These are phyloP conservation scores for Sphagnum magellanicum DNA, from an alignment of 228 moss, liverwort and hornwort species.

Conservation along the genomic window DNA sequence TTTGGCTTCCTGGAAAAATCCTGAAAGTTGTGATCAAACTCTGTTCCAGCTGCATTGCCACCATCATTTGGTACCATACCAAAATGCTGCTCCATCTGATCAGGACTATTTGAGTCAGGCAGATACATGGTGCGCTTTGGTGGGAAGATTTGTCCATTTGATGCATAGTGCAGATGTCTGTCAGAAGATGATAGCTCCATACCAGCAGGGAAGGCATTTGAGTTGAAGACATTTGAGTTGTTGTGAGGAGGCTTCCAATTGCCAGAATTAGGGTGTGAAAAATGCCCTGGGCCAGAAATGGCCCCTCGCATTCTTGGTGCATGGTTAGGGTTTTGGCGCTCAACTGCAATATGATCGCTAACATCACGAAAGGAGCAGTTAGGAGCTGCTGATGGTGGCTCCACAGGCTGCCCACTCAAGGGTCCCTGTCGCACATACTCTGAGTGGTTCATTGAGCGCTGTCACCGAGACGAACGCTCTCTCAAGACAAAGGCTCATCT, in stretches of 20 bases:
- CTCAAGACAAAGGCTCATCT: no score
- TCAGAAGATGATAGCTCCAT: conserved; percentile 4
- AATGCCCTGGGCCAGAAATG: conserved; percentile 5
- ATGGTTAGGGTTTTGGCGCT: conserved; percentile 10
- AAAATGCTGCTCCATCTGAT: neutral
- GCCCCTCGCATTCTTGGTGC: conserved; percentile 16
- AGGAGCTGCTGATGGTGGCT: conserved; percentile 8
- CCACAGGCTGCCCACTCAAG: conserved; percentile 8
- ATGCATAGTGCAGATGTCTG: conserved; percentile 31
- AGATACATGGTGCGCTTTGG: conserved; percentile 3
- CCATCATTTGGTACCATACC: no score
- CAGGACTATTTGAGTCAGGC: neutral
- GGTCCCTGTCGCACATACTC: conserved; percentile 4
- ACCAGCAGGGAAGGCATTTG: conserved; percentile 3
- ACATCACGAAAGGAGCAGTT: neutral
- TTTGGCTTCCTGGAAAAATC: no score
- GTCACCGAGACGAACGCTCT: no score
- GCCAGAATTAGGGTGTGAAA: conserved; percentile 11
- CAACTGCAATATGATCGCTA: neutral
- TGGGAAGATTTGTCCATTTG: conserved; percentile 29
- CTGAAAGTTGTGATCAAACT: no score
- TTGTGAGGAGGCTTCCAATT: conserved; percentile 7
- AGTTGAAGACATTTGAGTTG: conserved; percentile 7
- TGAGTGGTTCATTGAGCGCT: conserved; percentile 8
- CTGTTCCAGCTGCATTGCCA: no score